Conservation (phyloP, 2,329 filamentous ascomycete genomes). For the Hymenoscyphus repandus region DNA sequence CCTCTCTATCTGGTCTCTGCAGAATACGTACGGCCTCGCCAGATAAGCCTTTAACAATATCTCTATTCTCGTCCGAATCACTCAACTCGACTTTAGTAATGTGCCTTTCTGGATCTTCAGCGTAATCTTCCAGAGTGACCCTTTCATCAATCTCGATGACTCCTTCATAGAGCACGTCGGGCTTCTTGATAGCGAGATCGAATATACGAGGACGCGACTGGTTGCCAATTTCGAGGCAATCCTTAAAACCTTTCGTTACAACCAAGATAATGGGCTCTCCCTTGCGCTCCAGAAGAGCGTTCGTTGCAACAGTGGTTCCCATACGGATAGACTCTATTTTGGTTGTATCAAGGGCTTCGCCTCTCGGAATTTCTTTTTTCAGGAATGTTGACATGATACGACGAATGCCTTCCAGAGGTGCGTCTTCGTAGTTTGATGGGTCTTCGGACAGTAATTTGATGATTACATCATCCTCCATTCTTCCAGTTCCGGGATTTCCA, state of each 20-base stretch:
- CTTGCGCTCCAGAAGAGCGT: constrained; percentile 68
- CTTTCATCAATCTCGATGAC: constrained; percentile 69
- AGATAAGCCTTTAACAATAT: constrained; percentile 17
- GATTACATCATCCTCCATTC: constrained; percentile 69
- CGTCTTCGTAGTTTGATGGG: constrained; percentile 84
- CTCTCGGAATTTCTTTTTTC: constrained; percentile 37
- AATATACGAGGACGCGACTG: constrained; percentile 69
- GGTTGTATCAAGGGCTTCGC: constrained; percentile 50
- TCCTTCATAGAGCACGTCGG: constrained; percentile 60
- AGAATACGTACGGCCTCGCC: constrained; percentile 19
- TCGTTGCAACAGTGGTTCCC: constrained; percentile 72
- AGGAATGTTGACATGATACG: constrained; percentile 41
- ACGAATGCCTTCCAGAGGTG: constrained; percentile 68
- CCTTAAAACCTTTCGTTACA: constrained; percentile 67
- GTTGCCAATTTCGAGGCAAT: constrained; percentile 68
- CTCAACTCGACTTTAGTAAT: constrained; percentile 4
- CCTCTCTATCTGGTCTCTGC: constrained; percentile 45
- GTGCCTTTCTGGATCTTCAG: constrained; percentile 50
- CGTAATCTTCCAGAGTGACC: constrained; percentile 67
- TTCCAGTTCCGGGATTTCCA: constrained; percentile 66
- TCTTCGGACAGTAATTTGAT: constrained; percentile 90
- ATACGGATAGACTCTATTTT: constrained; percentile 65
- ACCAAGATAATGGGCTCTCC: constrained; percentile 66
- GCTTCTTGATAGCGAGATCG: constrained; percentile 61
- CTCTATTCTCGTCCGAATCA: constrained; percentile 26